phyloP scores from a whole-genome alignment of 164 flowering plant species.

The Tetracentron sinense region DNA sequence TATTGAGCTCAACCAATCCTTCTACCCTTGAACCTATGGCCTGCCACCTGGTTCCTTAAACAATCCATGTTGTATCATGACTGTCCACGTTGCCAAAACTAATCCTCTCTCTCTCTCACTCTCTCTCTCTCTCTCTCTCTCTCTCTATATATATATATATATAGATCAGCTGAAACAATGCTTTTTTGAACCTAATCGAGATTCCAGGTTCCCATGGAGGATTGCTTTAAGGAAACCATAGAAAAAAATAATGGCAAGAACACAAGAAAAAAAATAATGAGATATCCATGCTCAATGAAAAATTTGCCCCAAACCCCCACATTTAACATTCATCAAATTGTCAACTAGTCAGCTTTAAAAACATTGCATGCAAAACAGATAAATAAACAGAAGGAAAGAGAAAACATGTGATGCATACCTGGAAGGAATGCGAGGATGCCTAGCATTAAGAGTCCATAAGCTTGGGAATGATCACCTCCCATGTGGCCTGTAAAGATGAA shows the following conservation, averaged over 20 bases:
- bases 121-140: too few relatives aligned
- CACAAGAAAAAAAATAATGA: too few relatives aligned
- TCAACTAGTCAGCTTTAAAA: not conserved
- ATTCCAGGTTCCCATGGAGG: too few relatives aligned
- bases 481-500: constrained; percentile 89
- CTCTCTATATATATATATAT: too few relatives aligned
- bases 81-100: not conserved
- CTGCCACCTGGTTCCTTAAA: not conserved
- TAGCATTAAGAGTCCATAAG: constrained; percentile 64
- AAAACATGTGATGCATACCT: constrained; percentile 31
- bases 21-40: not conserved
- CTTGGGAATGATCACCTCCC: constrained; percentile 85
- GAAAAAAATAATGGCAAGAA: too few relatives aligned
- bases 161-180: not conserved
- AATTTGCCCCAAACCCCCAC: not conserved
- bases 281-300: too few relatives aligned
- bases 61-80: not conserved
- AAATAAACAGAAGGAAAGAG: not conserved
- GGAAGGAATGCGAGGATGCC: constrained; percentile 83
- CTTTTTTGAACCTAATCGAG: too few relatives aligned
- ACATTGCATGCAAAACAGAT: not conserved
- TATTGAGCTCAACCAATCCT: not conserved
- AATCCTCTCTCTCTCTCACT: too few relatives aligned
- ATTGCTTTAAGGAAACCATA: too few relatives aligned
- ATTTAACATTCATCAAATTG: not conserved